Evolutionary conservation across 495 filamentous ascomycete species (phyloP), one percentile per base, ranked within the genome.

Genomic region (Bathelium albidoporum): DNA sequence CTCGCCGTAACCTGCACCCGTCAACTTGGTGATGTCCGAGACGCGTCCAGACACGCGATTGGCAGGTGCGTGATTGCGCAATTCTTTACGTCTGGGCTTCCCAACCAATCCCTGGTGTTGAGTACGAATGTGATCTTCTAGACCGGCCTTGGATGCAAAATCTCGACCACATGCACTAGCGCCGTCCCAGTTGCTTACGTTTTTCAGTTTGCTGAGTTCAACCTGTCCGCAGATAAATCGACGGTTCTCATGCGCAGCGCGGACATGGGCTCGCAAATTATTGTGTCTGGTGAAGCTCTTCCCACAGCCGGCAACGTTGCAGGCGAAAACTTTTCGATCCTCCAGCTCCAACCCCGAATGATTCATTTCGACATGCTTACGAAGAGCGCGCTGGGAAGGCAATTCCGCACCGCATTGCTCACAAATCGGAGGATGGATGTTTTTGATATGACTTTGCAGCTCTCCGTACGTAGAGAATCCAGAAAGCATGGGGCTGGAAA

Each of bases 121-220:
- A 11, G 83, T 89, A 24, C 89, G 85, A 43, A 95, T 80, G 66
- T 96, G 91, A 55, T 90, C 87, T 74, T 91, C 88, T 0, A 96
- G 78, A 58, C 81, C 84, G n/a, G 80, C 76, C 71, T 91, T 92
- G 64, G 84, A 85, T 28, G 78, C 76, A 65, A 90, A 91, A 20
- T 77, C 77, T 59, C 82, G 79, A 0, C 85, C 87, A 68, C 91
- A 96, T 2, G 87, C 89, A 61, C 80, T 75, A 34, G 82, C 72
- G 29, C 80, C 82, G 62, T 83, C 76, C 87, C 89, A 93, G n/a
- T 76, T 76, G 4, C 71, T 70, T 1, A 91, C 29, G 49, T 82
- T 83, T n/a, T 80, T 81, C 10, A 80, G 79, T 0, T 71, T 69
- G 26, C 75, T 80, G 1, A 88, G 75, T 68, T 89, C 83, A 14